phyloP scores from a whole-genome alignment of 2,329 filamentous ascomycete genomes.

The Fusarium subtropicale region DNA sequence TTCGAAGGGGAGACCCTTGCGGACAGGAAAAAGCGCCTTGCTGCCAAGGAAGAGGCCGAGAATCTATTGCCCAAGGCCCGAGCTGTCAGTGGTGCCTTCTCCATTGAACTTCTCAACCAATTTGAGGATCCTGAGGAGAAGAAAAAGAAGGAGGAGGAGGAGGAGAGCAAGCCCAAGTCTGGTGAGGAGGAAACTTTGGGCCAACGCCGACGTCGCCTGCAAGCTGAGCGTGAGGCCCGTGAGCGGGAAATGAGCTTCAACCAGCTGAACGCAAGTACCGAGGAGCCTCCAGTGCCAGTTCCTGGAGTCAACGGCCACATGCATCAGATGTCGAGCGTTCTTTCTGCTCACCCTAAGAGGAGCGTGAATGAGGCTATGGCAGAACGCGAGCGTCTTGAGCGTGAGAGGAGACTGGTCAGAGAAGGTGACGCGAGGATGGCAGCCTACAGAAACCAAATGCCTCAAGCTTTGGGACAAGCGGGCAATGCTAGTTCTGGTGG shows the following conservation, averaged over 20 bases:
- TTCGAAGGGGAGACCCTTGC: constrained; percentile 73
- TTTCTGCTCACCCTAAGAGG: constrained; percentile 57
- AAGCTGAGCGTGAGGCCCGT: constrained; percentile 74
- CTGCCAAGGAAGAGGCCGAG: constrained; percentile 62
- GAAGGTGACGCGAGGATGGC: constrained; percentile 63
- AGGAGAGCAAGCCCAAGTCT: constrained; percentile 50
- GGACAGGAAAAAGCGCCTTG: constrained; percentile 73
- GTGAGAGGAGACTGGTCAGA: constrained; percentile 54
- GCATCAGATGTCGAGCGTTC: constrained; percentile 69
- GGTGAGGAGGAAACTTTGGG: constrained; percentile 81
- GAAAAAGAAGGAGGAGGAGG: constrained; percentile 55
- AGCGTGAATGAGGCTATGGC: constrained; percentile 56
- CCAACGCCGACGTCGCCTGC: constrained; percentile 78
- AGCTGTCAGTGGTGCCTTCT: constrained; percentile 74
- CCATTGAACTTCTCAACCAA: constrained; percentile 74
- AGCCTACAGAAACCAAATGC: constrained; percentile 62
- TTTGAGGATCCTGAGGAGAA: constrained; percentile 65
- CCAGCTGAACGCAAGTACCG: constrained; percentile 37
- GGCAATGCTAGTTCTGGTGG: constrained; percentile 56
- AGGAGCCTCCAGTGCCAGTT: constrained; percentile 9
- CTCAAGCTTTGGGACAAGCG: constrained; percentile 53
- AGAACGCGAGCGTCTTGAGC: constrained; percentile 56
- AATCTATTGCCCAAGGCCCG: constrained; percentile 63
- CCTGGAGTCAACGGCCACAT: constrained; percentile 51
- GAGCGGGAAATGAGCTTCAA: constrained; percentile 64